phyloP scores from a whole-genome alignment of 495 filamentous ascomycete species.

The Podospora conica region DNA sequence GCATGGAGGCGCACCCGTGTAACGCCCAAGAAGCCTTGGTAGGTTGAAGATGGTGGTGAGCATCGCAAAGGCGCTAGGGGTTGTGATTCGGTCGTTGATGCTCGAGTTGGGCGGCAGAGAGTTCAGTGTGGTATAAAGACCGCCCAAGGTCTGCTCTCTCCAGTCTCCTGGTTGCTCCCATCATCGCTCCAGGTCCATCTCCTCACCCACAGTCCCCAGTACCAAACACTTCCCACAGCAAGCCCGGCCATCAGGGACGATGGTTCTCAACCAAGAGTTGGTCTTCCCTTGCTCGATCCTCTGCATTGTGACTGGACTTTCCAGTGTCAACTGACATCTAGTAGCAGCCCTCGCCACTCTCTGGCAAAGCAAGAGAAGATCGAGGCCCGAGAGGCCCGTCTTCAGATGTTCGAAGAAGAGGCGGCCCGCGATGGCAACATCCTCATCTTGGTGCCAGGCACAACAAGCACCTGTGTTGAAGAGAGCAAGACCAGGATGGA shows the following conservation, averaged over 20 bases:
- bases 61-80: too few relatives aligned
- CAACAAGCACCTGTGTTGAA: neutral
- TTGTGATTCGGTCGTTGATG: neutral
- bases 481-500: neutral
- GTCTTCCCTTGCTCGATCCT: neutral
- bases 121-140: neutral
- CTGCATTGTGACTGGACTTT: neutral
- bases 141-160: neutral
- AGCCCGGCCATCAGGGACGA: neutral
- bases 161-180: neutral
- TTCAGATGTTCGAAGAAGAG: slow-evolving; percentile 5
- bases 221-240: neutral
- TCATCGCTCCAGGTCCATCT: neutral
- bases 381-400: neutral
- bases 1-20: too few relatives aligned
- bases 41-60: too few relatives aligned
- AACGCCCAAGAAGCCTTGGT: too few relatives aligned
- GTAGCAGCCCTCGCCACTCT: neutral
- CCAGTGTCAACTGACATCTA: neutral
- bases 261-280: neutral
- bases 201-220: neutral
- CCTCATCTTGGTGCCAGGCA: slow-evolving; percentile 1
- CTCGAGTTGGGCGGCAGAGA: neutral
- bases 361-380: neutral
- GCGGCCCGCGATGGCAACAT: slow-evolving; percentile 13